Percentiles rank a stretch among this genome's conserved stretches.
phyloP scores from a whole-genome alignment of 2,329 filamentous ascomycete genomes.

The Colletotrichum theobromicola region DNA sequence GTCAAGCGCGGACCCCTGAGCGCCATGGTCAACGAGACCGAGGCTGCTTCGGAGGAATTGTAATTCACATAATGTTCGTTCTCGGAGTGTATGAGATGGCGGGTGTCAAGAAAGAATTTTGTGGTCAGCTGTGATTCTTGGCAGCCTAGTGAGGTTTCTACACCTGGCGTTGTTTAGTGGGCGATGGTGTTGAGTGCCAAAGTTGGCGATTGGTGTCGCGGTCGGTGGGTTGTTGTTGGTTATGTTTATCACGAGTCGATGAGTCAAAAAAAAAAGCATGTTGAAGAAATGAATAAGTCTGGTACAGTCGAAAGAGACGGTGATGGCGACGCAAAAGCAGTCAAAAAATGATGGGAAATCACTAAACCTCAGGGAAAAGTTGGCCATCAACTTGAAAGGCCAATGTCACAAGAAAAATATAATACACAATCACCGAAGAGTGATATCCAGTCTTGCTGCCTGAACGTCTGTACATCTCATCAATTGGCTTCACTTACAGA shows the following conservation, averaged over 20 bases:
- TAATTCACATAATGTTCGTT: neutral
- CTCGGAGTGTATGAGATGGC: no score
- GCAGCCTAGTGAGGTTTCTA: neutral
- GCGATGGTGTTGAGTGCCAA: neutral
- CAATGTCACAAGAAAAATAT: no score
- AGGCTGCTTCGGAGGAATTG: constrained; percentile 7
- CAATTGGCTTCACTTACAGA: neutral
- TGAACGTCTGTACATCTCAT: neutral
- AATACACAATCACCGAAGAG: neutral
- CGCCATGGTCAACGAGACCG: constrained; percentile 20
- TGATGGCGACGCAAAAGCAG: neutral
- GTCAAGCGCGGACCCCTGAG: constrained; percentile 77
- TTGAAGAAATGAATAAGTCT: neutral
- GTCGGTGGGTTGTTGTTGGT: neutral
- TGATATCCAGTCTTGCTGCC: neutral
- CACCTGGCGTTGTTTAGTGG: neutral
- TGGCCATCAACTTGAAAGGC: no score
- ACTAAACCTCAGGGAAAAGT: no score
- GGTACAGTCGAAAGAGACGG: neutral
- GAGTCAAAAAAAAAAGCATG: neutral
- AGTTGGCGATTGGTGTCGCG: neutral
- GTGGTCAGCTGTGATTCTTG: neutral
- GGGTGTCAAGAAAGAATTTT: neutral
- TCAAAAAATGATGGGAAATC: no score
- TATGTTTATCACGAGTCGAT: neutral